Conservation (phyloP, 495 filamentous ascomycete species). For the Aspergillus diversus region DNA sequence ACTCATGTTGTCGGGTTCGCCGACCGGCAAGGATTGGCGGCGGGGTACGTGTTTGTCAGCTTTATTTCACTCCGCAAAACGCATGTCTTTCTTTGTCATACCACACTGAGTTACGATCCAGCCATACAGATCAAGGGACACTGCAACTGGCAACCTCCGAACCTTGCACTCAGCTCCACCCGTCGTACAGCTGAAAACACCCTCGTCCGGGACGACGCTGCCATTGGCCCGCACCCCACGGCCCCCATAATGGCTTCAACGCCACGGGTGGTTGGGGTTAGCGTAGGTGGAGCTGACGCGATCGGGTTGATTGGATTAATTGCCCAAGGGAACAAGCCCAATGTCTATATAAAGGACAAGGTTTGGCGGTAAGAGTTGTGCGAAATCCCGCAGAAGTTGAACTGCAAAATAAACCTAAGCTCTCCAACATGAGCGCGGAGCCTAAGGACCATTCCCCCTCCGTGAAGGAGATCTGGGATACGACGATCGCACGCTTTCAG, state of each 20-base stretch:
- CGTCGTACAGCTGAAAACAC: not conserved
- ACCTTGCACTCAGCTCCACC: not conserved
- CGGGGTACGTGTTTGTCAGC: not conserved
- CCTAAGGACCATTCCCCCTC: constrained; percentile 1
- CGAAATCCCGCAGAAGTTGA: no score
- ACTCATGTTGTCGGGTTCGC: not conserved
- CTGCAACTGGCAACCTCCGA: not conserved
- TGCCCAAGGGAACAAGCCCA: not conserved
- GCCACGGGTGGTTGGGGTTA: not conserved
- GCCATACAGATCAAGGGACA: not conserved
- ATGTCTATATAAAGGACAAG: not conserved
- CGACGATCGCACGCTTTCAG: constrained; percentile 16
- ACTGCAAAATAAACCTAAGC: not conserved
- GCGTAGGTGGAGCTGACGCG: not conserved
- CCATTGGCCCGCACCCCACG: not conserved
- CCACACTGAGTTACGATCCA: not conserved
- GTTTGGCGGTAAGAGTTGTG: not conserved
- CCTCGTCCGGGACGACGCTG: not conserved
- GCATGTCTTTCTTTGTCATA: not conserved
- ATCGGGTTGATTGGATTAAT: not conserved
- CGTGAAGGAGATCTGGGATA: constrained; percentile 22
- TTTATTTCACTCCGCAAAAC: not conserved
- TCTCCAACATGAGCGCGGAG: constrained; percentile 2
- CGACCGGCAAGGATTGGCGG: not conserved
- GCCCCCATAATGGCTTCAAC: not conserved